phyloP scores from a whole-genome alignment of 257 asterid species.

The Solanum ossicruentum region DNA sequence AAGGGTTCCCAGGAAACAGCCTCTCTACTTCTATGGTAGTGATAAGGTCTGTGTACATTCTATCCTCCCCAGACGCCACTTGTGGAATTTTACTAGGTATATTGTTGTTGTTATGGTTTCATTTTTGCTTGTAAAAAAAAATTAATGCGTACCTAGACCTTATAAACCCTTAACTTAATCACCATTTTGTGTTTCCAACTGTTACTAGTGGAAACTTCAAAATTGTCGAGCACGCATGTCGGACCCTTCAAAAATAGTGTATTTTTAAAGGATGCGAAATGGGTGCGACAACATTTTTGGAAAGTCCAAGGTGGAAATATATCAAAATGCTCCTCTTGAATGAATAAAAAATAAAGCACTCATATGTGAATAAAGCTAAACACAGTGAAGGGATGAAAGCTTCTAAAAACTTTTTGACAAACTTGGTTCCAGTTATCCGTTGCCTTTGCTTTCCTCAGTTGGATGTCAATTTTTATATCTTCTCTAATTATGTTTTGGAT shows the following conservation, averaged over 20 bases:
- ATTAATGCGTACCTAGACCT: background rate
- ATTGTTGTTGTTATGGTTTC: too few relatives aligned
- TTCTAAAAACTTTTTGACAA: background rate
- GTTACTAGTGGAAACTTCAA: background rate
- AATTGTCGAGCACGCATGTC: too few relatives aligned
- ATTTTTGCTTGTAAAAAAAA: background rate
- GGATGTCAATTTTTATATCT: slow-evolving; percentile 30
- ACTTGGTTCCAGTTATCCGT: slow-evolving; percentile 24
- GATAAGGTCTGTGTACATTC: too few relatives aligned
- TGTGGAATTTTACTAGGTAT: too few relatives aligned
- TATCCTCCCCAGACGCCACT: too few relatives aligned
- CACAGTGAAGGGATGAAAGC: background rate
- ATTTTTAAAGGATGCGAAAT: too few relatives aligned
- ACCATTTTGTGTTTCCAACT: background rate
- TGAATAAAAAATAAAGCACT: background rate
- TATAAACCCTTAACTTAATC: background rate
- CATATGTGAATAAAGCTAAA: background rate
- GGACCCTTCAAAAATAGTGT: too few relatives aligned
- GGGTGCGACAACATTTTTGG: too few relatives aligned
- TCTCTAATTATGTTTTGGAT: slow-evolving; percentile 40
- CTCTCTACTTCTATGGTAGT: too few relatives aligned
- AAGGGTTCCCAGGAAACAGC: too few relatives aligned
- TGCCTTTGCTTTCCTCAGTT: slow-evolving; percentile 38
- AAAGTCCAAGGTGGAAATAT: background rate
- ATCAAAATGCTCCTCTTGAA: background rate